A percentile compares a stretch with the other conserved stretches of the same genome.
These are phyloP conservation scores for Myriangium duriaei DNA, from an alignment of 2,329 filamentous ascomycete species.

Conservation along the genomic window DNA sequence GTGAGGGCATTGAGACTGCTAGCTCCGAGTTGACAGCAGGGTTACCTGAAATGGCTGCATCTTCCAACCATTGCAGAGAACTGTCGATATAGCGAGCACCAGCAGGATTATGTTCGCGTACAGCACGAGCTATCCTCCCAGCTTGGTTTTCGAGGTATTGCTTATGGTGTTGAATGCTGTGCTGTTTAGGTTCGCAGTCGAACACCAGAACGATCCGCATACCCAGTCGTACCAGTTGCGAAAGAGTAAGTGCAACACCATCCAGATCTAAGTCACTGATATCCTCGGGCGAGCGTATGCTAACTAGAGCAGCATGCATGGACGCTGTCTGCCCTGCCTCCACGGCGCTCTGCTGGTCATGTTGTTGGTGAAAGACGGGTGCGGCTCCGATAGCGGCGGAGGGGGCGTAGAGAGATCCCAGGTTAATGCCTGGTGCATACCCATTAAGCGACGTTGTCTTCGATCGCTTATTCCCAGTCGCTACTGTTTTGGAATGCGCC, in stretches of 20 bases:
- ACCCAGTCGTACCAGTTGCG: constrained; percentile 70
- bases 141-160: constrained; percentile 43
- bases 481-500: too few species aligned
- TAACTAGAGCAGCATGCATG: constrained; percentile 73
- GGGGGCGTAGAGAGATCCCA: constrained; percentile 48
- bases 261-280: constrained; percentile 56
- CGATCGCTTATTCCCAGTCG: too few species aligned
- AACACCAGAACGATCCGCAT: constrained; percentile 72
- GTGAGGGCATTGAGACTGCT: constrained; percentile 29
- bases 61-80: constrained; percentile 28
- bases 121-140: constrained; percentile 58
- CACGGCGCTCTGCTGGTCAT: constrained; percentile 19
- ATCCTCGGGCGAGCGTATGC: constrained; percentile 61
- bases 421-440: constrained; percentile 41
- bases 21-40: too few species aligned
- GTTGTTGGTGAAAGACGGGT: constrained; percentile 42
- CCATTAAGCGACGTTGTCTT: constrained; percentile 24
- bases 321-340: constrained; percentile 25
- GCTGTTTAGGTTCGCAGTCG: constrained; percentile 46
- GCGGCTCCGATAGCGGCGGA: constrained; percentile 45
- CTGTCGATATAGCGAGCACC: constrained; percentile 57
- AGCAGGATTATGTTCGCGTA: constrained; percentile 56
- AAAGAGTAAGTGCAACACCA: constrained; percentile 71
- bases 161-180: constrained; percentile 5
- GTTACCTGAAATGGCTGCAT: constrained; percentile 24